phyloP scores from a whole-genome alignment of 2,329 filamentous ascomycete species.

The Torrubiella hemipterigena region DNA sequence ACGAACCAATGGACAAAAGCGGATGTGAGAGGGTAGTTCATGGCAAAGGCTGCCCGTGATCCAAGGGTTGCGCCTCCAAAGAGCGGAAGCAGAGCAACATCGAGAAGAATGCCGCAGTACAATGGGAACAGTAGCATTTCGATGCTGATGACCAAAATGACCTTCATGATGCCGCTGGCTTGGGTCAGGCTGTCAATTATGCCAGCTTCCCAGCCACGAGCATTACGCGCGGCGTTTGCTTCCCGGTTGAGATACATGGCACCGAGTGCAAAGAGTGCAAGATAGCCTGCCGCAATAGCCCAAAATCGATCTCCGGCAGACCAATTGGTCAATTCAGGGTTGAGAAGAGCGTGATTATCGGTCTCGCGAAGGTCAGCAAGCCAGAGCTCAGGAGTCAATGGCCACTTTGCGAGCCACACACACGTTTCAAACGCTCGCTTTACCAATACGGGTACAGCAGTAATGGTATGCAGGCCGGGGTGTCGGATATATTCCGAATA shows the following conservation, averaged over 20 bases:
- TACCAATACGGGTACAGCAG: background rate
- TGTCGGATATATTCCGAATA: slow-evolving; percentile 28
- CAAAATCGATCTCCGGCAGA: slow-evolving; percentile 49
- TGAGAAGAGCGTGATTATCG: slow-evolving; percentile 24
- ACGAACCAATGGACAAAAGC: slow-evolving; percentile 98
- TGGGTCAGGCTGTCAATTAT: slow-evolving; percentile 78
- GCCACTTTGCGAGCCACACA: background rate
- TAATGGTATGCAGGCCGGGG: slow-evolving; percentile 4
- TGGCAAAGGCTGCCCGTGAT: slow-evolving; percentile 67
- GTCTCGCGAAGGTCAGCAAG: slow-evolving; percentile 42
- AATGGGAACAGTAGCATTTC: slow-evolving; percentile 97
- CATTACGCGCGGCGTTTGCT: slow-evolving; percentile 50
- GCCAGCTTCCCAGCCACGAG: slow-evolving; percentile 59
- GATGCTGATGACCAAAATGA: slow-evolving; percentile 95
- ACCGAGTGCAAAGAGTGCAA: slow-evolving; percentile 61
- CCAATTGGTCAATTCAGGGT: slow-evolving; percentile 56
- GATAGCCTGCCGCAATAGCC: slow-evolving; percentile 73
- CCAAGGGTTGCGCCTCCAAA: slow-evolving; percentile 72
- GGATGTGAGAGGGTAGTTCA: slow-evolving; percentile 72
- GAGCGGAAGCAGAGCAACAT: slow-evolving; percentile 76
- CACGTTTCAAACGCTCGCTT: no score
- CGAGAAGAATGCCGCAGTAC: slow-evolving; percentile 86
- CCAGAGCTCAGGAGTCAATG: slow-evolving; percentile 36
- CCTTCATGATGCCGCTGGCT: slow-evolving; percentile 93
- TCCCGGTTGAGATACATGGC: slow-evolving; percentile 69